These are phyloP conservation scores for Ceraceosorus bombacis DNA, from an alignment of 1,284 basidiomycete genomes.

Conservation along the genomic window DNA sequence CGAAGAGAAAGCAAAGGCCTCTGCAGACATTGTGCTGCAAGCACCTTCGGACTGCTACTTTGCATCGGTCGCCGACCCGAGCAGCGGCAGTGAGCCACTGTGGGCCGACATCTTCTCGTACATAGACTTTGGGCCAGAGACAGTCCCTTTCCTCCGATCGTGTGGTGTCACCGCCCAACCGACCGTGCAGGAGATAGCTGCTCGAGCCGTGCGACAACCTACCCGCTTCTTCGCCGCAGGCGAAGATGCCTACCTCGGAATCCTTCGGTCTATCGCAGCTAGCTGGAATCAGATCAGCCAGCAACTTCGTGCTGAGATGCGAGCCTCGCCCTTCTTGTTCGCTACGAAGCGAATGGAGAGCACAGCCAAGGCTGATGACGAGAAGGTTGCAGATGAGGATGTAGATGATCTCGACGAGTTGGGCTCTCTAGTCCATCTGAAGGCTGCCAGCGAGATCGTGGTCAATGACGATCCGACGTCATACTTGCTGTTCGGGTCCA, in stretches of 20 bases:
- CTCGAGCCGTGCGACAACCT: constrained; percentile 51
- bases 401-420: constrained; percentile 44
- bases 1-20: constrained; percentile 8
- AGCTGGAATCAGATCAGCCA: constrained; percentile 61
- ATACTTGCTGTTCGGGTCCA: constrained; percentile 45
- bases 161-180: constrained; percentile 85
- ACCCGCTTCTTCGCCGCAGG: constrained; percentile 63
- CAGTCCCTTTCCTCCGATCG: constrained; percentile 70
- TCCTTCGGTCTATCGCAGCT: constrained; percentile 75
- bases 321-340: constrained; percentile 63
- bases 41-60: constrained; percentile 58
- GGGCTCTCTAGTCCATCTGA: constrained; percentile 41
- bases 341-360: constrained; percentile 57
- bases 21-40: constrained; percentile 20
- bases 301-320: constrained; percentile 61
- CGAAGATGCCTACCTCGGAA: constrained; percentile 61
- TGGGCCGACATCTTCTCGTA: constrained; percentile 60
- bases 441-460: constrained; percentile 43
- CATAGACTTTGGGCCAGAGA: constrained; percentile 76
- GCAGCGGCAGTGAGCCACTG: neutral
- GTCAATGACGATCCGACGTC: constrained; percentile 47
- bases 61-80: constrained; percentile 12
- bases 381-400: constrained; percentile 14
- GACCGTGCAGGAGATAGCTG: constrained; percentile 64
- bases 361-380: neutral